phyloP scores from a whole-genome alignment of 2,329 filamentous ascomycete genomes.

The Nigrospora oryzae region DNA sequence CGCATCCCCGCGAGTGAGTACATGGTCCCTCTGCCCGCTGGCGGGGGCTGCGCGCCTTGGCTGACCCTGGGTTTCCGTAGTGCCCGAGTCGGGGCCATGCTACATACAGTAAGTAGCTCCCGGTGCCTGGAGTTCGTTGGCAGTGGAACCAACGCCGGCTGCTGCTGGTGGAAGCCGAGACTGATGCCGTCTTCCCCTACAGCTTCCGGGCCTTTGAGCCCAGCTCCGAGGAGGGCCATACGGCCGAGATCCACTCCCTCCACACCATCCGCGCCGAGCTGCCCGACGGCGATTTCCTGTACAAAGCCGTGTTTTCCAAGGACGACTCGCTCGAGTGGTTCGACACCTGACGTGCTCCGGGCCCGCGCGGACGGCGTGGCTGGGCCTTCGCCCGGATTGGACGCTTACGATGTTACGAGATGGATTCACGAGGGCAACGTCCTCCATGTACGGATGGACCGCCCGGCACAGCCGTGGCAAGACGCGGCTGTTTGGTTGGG shows the following conservation, averaged over 20 bases:
- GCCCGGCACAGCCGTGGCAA: background rate
- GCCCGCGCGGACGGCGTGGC: no score
- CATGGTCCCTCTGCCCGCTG: no score
- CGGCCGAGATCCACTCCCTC: slow-evolving; percentile 35
- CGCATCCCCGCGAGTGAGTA: slow-evolving; percentile 26
- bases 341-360: slow-evolving; percentile 26
- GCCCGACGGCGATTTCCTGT: slow-evolving; percentile 31
- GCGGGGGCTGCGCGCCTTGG: slow-evolving; percentile 7
- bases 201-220: slow-evolving; percentile 35
- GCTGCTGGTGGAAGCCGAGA: no score
- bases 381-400: no score
- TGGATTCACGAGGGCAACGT: no score
- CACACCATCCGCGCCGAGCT: slow-evolving; percentile 36
- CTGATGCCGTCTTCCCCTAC: no score
- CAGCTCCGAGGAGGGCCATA: slow-evolving; percentile 25
- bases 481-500: background rate
- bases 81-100: slow-evolving; percentile 18
- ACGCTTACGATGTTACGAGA: no score
- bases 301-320: slow-evolving; percentile 35
- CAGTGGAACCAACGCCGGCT: no score
- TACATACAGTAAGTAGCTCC: slow-evolving; percentile 20
- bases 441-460: no score
- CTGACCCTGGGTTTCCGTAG: slow-evolving; percentile 18
- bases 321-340: slow-evolving; percentile 46
- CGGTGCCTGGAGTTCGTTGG: no score